These are phyloP conservation scores for Paraurostyla sp. DNA, from an alignment of 73 alveolate species.

Conservation along the genomic window DNA sequence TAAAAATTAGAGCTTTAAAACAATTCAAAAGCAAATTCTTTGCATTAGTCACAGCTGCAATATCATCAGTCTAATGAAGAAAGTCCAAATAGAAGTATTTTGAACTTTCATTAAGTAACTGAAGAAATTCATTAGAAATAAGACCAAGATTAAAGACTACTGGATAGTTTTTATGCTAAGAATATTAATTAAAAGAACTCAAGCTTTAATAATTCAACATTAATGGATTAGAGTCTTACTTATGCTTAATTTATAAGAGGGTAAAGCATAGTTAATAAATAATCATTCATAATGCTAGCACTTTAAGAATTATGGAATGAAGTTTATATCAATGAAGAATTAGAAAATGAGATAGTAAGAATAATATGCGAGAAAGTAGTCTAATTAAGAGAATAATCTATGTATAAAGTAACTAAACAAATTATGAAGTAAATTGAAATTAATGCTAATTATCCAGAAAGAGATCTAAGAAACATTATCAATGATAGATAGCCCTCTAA, in stretches of 20 bases:
- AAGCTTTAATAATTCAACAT: not conserved
- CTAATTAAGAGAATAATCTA: not conserved
- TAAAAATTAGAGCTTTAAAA: too few species aligned
- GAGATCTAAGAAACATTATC: too few species aligned
- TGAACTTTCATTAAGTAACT: not conserved
- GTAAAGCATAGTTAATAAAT: too few species aligned
- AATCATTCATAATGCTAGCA: not conserved
- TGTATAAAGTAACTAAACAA: not conserved
- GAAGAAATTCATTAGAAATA: not conserved
- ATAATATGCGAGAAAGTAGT: conserved; percentile 3
- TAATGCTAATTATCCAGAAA: too few species aligned
- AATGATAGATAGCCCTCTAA: too few species aligned
- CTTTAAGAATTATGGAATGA: conserved; percentile 12
- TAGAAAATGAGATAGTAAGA: not conserved
- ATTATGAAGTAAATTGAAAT: conserved; percentile 14
- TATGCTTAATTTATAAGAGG: too few species aligned
- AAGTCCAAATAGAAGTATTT: too few species aligned
- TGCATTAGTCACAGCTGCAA: not conserved
- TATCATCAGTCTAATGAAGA: too few species aligned
- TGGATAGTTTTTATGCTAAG: conserved; percentile 9
- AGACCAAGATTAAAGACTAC: not conserved
- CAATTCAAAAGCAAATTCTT: not conserved
- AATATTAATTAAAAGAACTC: not conserved
- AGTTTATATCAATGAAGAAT: not conserved
- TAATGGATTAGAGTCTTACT: too few species aligned